phyloP scores from a whole-genome alignment of 768 basidiomycete genomes.

The Leccinum truebloodii region DNA sequence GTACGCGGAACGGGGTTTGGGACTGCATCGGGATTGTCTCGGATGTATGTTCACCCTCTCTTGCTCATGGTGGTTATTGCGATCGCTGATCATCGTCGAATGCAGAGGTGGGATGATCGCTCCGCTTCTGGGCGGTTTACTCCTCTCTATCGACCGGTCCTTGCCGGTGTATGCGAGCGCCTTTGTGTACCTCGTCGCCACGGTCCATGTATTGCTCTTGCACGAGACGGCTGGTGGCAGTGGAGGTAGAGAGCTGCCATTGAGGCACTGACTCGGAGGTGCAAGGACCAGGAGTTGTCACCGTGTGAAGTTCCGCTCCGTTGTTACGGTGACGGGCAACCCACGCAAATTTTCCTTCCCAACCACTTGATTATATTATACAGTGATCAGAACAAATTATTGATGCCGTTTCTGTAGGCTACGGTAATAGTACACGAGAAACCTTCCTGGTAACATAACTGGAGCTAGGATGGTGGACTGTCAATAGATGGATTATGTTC shows the following conservation, averaged over 20 bases:
- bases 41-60: constrained; percentile 56
- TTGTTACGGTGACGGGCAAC: background rate
- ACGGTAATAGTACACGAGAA: background rate
- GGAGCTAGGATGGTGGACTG: background rate
- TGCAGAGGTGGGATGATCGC: constrained; percentile 86
- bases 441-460: background rate
- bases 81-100: background rate
- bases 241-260: constrained; percentile 8
- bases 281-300: background rate
- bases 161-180: constrained; percentile 80
- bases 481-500: background rate
- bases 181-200: constrained; percentile 62
- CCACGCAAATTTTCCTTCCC: background rate
- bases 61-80: background rate
- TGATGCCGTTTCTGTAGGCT: background rate
- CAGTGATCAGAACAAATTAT: background rate
- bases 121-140: constrained; percentile 72
- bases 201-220: constrained; percentile 61
- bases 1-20: constrained; percentile 89
- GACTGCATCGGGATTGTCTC: constrained; percentile 80
- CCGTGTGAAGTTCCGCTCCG: background rate
- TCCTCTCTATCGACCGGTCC: constrained; percentile 65
- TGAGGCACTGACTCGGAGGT: background rate
- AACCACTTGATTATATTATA: background rate
- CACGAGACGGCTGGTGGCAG: constrained; percentile 43